Percentiles rank a stretch among this genome's conserved stretches.
These are phyloP conservation scores for Xylaria sp. DNA, from an alignment of 2,329 filamentous ascomycete genomes.

Conservation along the genomic window DNA sequence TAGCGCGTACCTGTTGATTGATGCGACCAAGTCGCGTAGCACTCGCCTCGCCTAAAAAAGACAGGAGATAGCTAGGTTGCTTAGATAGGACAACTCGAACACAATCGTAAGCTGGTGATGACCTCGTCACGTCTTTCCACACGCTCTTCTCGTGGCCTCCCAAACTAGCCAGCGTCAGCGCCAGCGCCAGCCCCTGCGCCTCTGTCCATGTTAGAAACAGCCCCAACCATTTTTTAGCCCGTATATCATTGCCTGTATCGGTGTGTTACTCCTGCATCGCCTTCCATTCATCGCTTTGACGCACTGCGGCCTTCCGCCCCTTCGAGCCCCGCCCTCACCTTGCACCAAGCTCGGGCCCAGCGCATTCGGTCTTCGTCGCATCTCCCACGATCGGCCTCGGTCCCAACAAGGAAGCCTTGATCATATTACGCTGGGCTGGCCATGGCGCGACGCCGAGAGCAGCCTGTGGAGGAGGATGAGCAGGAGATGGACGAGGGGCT, in stretches of 20 bases:
- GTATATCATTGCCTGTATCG: not conserved
- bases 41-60: slow-evolving; percentile 38
- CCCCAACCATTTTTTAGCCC: not conserved
- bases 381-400: not conserved
- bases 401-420: not conserved
- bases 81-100: slow-evolving; percentile 11
- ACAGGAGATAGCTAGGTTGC: slow-evolving; percentile 14
- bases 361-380: not conserved
- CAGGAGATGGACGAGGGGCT: slow-evolving; percentile 54
- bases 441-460: slow-evolving; percentile 56
- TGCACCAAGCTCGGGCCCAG: slow-evolving; percentile 10
- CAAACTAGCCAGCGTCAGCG: slow-evolving; percentile 10
- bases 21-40: slow-evolving; percentile 37
- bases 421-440: slow-evolving; percentile 8
- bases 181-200: slow-evolving; percentile 4
- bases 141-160: slow-evolving; percentile 3
- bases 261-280: slow-evolving; percentile 7
- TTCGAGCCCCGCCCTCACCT: slow-evolving; percentile 30
- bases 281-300: slow-evolving; percentile 9
- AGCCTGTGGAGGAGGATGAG: slow-evolving; percentile 52
- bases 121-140: slow-evolving; percentile 31
- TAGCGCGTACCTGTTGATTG: slow-evolving; percentile 35
- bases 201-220: not conserved
- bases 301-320: slow-evolving; percentile 7
- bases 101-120: slow-evolving; percentile 35